Base-by-base conservation (phyloP, 1,284 basidiomycete species). In the Ceratobasidium papillatum region DNA sequence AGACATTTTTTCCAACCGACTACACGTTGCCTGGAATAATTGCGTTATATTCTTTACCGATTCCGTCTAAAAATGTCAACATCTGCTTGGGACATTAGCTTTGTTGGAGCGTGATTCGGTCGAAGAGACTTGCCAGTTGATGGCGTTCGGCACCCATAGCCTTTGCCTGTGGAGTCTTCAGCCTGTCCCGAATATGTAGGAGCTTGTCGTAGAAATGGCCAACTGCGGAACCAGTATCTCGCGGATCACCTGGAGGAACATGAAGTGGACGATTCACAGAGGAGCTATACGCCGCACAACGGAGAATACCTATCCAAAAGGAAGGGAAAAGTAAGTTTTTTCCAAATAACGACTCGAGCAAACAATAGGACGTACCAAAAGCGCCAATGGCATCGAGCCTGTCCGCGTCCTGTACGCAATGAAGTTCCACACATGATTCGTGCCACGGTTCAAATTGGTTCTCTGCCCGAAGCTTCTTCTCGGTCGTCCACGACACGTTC, bases 331-430 rank as follows among this genome's bases (percentile, higher is more conserved):
- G 43, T 17, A 32, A 51, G 34, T 45, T 25, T 74, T 19, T 9
- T 62, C n/a, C 2, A 58, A 14, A 27, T 17, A 32, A 41, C n/a
- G n/a, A n/a, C n/a, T 4, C 0, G 8, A 22, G n/a, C 14, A 52
- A 7, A 2, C 17, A 19, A 36, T 3, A 41, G 49, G 66, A 80
- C 86, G 52, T 77, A 94, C 94, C 95, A 76, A 97, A 92, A 4
- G 92, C 93, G 1, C 96, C 96, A 61, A 98, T 95, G 0, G 94
- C 94, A 81, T 98, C 96, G 17, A 98, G 82, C 54, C 95, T 86
- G 80, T 98, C 96, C 0, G 95, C 95, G 81, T 98, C 96, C 81
- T 96, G 95, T 0, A 97, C 94, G 76, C 93, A 96, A 80, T 94
- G 92, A 58, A 98, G 85, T 80, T 98, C 96, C 0, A 85, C 74